Conservation (phyloP, 768 basidiomycete genomes). For the Calocybe cyanea region DNA sequence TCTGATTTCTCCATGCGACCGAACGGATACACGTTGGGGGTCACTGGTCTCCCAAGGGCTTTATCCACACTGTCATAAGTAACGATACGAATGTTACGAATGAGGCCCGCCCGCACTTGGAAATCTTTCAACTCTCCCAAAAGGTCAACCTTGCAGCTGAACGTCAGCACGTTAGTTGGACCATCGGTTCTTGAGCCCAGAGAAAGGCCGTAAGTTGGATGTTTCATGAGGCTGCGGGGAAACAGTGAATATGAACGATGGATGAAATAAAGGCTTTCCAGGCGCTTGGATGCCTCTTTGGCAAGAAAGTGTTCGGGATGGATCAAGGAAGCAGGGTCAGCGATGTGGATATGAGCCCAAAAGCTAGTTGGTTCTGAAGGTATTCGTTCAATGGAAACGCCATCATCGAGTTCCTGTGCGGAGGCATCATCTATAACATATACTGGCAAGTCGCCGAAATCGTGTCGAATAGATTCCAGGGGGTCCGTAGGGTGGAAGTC, state of each 20-base stretch:
- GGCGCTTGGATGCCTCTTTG: slow-evolving; percentile 47
- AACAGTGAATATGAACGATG: slow-evolving; percentile 71
- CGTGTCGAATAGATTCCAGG: slow-evolving; percentile 71
- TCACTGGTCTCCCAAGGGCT: slow-evolving; percentile 30
- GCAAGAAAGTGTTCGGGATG: slow-evolving; percentile 67
- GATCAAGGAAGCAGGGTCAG: slow-evolving; percentile 83
- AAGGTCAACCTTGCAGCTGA: slow-evolving; percentile 68
- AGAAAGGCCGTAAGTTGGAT: slow-evolving; percentile 37
- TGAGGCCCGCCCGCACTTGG: slow-evolving; percentile 64
- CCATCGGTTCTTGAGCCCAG: slow-evolving; percentile 29
- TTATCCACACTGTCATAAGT: slow-evolving; percentile 69
- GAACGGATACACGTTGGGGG: slow-evolving; percentile 38
- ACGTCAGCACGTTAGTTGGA: slow-evolving; percentile 64
- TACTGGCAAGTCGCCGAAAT: slow-evolving; percentile 77
- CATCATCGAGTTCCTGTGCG: slow-evolving; percentile 93
- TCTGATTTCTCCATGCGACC: slow-evolving; percentile 22
- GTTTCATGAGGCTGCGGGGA: slow-evolving; percentile 52
- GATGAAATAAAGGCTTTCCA: slow-evolving; percentile 58
- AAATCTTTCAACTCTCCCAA: slow-evolving; percentile 67
- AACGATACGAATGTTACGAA: slow-evolving; percentile 62
- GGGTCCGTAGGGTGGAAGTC: slow-evolving; percentile 65
- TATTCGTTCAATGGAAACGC: slow-evolving; percentile 76
- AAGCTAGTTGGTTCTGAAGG: slow-evolving; percentile 49
- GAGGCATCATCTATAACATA: slow-evolving; percentile 81
- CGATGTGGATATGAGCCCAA: slow-evolving; percentile 92